Percentiles rank a stretch among this genome's conserved stretches.
phyloP scores from a whole-genome alignment of 164 flowering plant species.

The Kalanchoe fedtschenkoi region DNA sequence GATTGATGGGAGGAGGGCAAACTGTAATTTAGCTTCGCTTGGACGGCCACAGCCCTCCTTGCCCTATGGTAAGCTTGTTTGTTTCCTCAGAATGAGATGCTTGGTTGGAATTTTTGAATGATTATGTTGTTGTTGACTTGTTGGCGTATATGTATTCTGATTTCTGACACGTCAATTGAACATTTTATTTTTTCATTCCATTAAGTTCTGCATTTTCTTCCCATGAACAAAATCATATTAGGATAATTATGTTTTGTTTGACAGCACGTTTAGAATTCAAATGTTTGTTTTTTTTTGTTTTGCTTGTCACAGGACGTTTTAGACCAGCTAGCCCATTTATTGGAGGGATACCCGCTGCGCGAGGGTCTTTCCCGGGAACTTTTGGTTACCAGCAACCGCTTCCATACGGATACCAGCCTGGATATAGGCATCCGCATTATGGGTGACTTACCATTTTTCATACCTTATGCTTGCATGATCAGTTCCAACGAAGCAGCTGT shows the following conservation, averaged over 20 bases:
- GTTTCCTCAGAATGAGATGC: background rate
- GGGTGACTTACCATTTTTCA: conserved; percentile 42
- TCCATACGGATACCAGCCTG: conserved; percentile 71
- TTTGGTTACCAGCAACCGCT: conserved; percentile 72
- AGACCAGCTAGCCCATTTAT: conserved; percentile 46
- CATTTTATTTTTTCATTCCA: background rate
- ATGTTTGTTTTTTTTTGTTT: background rate
- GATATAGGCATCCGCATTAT: conserved; percentile 62
- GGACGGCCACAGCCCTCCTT: conserved; percentile 73
- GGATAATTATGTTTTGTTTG: no score
- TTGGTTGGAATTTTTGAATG: background rate
- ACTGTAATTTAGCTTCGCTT: conserved; percentile 91
- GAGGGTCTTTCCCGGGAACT: conserved; percentile 52
- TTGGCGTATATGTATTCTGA: background rate
- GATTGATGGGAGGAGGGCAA: conserved; percentile 84
- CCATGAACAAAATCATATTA: background rate
- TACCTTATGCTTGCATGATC: background rate
- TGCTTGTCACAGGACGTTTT: conserved; percentile 42
- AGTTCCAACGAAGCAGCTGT: background rate
- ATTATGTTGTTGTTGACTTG: background rate
- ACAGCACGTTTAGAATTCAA: background rate
- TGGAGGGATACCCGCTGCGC: conserved; percentile 40
- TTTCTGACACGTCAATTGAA: background rate
- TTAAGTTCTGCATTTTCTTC: background rate
- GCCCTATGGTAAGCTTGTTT: conserved; percentile 30